phyloP scores from a whole-genome alignment of 2,329 filamentous ascomycete genomes.

The Xylariaceae sp. region DNA sequence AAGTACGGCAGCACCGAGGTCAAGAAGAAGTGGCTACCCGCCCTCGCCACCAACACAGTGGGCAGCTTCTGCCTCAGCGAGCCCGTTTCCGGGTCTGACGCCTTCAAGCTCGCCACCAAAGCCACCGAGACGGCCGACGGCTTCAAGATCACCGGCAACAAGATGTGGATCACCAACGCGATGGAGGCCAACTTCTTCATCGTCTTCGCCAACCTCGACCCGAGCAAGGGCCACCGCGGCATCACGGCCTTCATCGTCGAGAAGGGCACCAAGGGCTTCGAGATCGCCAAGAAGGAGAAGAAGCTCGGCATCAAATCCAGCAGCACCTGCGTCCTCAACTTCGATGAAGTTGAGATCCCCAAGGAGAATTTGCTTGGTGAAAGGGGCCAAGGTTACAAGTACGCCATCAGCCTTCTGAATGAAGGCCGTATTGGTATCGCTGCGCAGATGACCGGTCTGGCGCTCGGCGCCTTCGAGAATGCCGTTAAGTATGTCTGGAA shows the following conservation, averaged over 20 bases:
- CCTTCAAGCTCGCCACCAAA: slow-evolving; percentile 90
- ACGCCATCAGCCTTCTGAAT: slow-evolving; percentile 89
- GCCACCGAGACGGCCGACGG: slow-evolving; percentile 78
- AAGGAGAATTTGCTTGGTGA: slow-evolving; percentile 84
- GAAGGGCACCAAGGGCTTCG: slow-evolving; percentile 84
- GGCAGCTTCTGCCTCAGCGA: slow-evolving; percentile 91
- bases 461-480: slow-evolving; percentile 91
- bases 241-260: slow-evolving; percentile 96
- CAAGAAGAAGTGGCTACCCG: slow-evolving; percentile 86
- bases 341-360: slow-evolving; percentile 91
- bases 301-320: slow-evolving; percentile 95
- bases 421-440: slow-evolving; percentile 97
- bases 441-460: slow-evolving; percentile 96
- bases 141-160: slow-evolving; percentile 83
- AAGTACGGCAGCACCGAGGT: slow-evolving; percentile 75
- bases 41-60: slow-evolving; percentile 83
- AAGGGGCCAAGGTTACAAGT: slow-evolving; percentile 93
- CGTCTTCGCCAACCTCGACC: slow-evolving; percentile 94
- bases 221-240: slow-evolving; percentile 88
- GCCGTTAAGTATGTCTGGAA: slow-evolving; percentile 96
- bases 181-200: slow-evolving; percentile 94
- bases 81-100: slow-evolving; percentile 88
- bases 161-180: slow-evolving; percentile 99
- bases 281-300: slow-evolving; percentile 99
- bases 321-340: slow-evolving; percentile 95